Base-by-base conservation (phyloP, 345 rosid genomes). In the Citrus trifoliata region DNA sequence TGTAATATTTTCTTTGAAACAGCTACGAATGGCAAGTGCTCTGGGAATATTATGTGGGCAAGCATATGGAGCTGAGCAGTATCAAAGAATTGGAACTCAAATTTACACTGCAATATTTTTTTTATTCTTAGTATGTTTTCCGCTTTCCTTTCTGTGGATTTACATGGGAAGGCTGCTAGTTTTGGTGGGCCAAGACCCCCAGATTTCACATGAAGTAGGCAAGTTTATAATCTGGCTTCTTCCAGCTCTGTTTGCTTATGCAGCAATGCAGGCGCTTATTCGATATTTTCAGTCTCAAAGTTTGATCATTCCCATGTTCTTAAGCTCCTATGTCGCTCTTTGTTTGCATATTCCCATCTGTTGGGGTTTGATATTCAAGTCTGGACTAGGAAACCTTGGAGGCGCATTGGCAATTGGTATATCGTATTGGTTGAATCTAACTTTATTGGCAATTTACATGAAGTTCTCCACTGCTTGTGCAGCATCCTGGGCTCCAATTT, bases 31-130 rank as follows among this genome's bases (percentile, higher is more conserved):
- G 85, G 84, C 96, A 0, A 83, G 82, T 84, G 97, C 91, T 10
- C 78, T 92, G 79, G 97, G 93, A 82, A 95, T 97, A 37, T 68
- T 93, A 60, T 86, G 93, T 74, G 97, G 99, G 12, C 98, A 93
- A 88, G 94, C 97, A 2, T 85, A 87, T 76, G 98, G 97, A 83
- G 95, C 97, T 42, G 64, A 87, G 32, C 95, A 89, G 38, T 89
- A 79, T 33, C 71, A 73, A 53, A 93, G 69, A 81, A 83, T 93
- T 12, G 95, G 95, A 76, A 85, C 74, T 66, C 91, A 89, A 37
- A 88, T 88, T 32, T 86, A 91, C 74, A 87, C 91, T 16, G 97
- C 88, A 2, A 88, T 91, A 7, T 56, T 93, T 74, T 80, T 83
- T 68, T 75, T 86, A 19, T 86, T 81, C 18, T 27, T 89, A 56